phyloP scores from a whole-genome alignment of 2,329 filamentous ascomycete genomes.

The Fusarium secorum region DNA sequence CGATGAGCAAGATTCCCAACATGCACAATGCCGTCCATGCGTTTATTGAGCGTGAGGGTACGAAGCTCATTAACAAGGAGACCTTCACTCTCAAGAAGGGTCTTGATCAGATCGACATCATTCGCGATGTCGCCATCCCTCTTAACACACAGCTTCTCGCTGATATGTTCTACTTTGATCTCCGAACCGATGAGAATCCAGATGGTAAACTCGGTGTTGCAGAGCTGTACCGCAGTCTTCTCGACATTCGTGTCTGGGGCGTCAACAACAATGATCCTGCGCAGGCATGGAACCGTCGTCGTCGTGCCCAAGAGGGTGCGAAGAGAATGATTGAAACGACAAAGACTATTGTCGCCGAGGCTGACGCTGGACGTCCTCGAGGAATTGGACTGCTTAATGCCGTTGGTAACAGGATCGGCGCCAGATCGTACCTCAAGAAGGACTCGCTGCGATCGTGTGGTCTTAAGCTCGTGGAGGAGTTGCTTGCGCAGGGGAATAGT shows the following conservation, averaged over 20 bases:
- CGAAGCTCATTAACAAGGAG: slow-evolving; percentile 52
- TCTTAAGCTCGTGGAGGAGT: slow-evolving; percentile 49
- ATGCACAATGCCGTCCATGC: slow-evolving; percentile 43
- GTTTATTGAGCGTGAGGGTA: slow-evolving; percentile 47
- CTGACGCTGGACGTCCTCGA: slow-evolving; percentile 42
- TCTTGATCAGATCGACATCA: slow-evolving; percentile 52
- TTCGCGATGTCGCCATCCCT: slow-evolving; percentile 66
- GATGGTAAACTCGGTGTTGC: slow-evolving; percentile 53
- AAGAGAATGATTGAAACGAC: slow-evolving; percentile 50
- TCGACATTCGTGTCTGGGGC: slow-evolving; percentile 56
- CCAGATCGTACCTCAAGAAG: slow-evolving; percentile 44
- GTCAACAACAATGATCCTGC: slow-evolving; percentile 58
- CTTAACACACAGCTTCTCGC: slow-evolving; percentile 63
- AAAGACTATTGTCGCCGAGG: slow-evolving; percentile 51
- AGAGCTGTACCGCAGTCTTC: slow-evolving; percentile 53
- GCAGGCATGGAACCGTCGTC: slow-evolving; percentile 56
- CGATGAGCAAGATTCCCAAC: slow-evolving; percentile 46
- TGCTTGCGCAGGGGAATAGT: slow-evolving; percentile 46
- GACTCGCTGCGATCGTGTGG: slow-evolving; percentile 52
- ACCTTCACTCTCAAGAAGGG: slow-evolving; percentile 48
- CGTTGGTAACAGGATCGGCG: slow-evolving; percentile 40
- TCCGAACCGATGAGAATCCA: slow-evolving; percentile 63
- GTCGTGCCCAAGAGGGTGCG: slow-evolving; percentile 51
- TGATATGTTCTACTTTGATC: slow-evolving; percentile 65
- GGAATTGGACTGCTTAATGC: slow-evolving; percentile 44